Base-by-base conservation (phyloP, 208 protist species). In the Leishmania lainsoni region DNA sequence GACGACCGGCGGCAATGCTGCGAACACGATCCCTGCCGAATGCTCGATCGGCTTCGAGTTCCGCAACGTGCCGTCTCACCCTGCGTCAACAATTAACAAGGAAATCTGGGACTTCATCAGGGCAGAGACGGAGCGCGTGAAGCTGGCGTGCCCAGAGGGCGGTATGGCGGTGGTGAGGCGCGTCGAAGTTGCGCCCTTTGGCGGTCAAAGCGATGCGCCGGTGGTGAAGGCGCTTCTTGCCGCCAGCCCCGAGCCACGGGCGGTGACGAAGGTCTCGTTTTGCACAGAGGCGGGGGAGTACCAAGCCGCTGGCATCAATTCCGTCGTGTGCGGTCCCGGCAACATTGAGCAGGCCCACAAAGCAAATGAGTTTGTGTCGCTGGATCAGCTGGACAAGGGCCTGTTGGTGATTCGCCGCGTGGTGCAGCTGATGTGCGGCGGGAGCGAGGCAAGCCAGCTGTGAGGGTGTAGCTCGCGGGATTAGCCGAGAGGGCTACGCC, bases 331-430 rank as follows among this genome's bases (percentile, higher is more conserved):
- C 85, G 91, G 91, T 6, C 91, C 91, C 5, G 91, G 89, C 49
- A 87, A 78, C 76, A 92, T 92, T 72, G 83, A 89, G 14, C 89
- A 92, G 76, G 91, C 91, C 66, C 91, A 94, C 87, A 85, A 90
- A 76, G 74, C 86, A 14, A 90, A 94, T 83, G 91, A 94, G 81
- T 94, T 92, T 73, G 83, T 94, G 35, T 65, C 82, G 17, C 48
- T 92, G 74, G 87, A 91, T 52, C 86, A 94, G 78, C 83, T 92
- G 65, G 81, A 89, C 69, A 91, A 83, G 70, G 84, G 89, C 65
- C 75, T 84, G 32, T 49, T 54, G 22, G 87, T 90, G 20, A 58
- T 94, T 22, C 89, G 84, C 5, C 70, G 70, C 17, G 84, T 85
- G 22, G 84, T 85, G 58, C 74, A 86, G 76, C 66, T 81, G 54